Percentiles rank a stretch among this genome's conserved stretches.
Evolutionary conservation across 2,329 filamentous ascomycete species (phyloP).

Genomic region (Pyrenochaeta sp.): DNA sequence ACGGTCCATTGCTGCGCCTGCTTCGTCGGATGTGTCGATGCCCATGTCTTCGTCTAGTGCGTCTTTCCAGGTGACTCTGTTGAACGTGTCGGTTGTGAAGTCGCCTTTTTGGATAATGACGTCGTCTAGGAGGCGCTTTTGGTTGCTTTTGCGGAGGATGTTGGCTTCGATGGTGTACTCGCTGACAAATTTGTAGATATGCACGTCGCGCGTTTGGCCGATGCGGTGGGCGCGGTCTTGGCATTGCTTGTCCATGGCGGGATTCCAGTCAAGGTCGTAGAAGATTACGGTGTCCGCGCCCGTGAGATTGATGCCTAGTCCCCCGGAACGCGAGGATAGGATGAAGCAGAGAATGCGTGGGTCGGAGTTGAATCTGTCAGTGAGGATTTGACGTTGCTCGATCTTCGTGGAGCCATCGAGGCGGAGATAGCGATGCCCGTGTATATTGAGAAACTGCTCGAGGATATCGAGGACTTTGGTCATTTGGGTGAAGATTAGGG

Average conservation of each 20-base stretch:
- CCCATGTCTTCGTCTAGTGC: constrained; percentile 64
- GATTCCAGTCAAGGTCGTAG: constrained; percentile 99
- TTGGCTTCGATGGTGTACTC: constrained; percentile 92
- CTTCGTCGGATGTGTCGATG: constrained; percentile 65
- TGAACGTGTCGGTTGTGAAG: constrained; percentile 97
- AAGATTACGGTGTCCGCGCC: constrained; percentile 98
- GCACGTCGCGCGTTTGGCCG: constrained; percentile 95
- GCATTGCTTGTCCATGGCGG: constrained; percentile 99
- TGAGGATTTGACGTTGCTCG: constrained; percentile 92
- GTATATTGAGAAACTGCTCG: constrained; percentile 97
- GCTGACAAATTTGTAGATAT: constrained; percentile 79
- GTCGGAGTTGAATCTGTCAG: constrained; percentile 96
- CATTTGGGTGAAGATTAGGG: constrained; percentile 99
- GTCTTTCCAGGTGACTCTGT: constrained; percentile 74
- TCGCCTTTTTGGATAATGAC: constrained; percentile 98
- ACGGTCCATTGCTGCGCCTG: constrained; percentile 83
- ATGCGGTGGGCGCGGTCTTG: constrained; percentile 98
- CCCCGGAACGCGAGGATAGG: constrained; percentile 90
- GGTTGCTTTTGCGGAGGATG: constrained; percentile 93
- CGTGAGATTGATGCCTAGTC: constrained; percentile 94
- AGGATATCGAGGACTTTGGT: constrained; percentile 97
- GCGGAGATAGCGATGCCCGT: constrained; percentile 94
- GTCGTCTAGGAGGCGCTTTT: constrained; percentile 97
- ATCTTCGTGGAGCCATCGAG: constrained; percentile 97
- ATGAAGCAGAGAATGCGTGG: constrained; percentile 94